These are phyloP conservation scores for Sclerotinia spermophila DNA, from an alignment of 2,329 filamentous ascomycete genomes.

Conservation along the genomic window DNA sequence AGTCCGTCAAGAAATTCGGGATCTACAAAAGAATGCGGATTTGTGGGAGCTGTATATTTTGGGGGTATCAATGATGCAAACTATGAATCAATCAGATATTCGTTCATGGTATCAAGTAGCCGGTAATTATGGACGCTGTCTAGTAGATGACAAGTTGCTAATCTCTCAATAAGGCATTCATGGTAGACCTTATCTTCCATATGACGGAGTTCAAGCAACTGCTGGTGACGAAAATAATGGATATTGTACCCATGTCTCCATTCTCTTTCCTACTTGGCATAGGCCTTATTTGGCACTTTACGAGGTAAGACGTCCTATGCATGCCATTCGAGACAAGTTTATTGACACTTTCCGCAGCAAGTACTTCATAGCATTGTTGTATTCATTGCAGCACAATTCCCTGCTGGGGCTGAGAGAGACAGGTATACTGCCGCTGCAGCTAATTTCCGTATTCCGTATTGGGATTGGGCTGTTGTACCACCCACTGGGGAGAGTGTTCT, in stretches of 20 bases:
- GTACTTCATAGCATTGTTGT: conserved; percentile 46
- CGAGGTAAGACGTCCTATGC: conserved; percentile 43
- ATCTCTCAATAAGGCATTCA: conserved; percentile 29
- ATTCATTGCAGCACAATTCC: conserved; percentile 42
- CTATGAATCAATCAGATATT: conserved; percentile 26
- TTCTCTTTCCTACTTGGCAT: conserved; percentile 47
- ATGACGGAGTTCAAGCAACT: conserved; percentile 26
- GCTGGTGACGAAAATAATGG: conserved; percentile 26
- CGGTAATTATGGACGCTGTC: conserved; percentile 21
- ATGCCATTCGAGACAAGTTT: background rate
- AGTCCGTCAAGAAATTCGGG: conserved; percentile 30
- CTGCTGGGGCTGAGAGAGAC: conserved; percentile 32
- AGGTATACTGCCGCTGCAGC: conserved; percentile 44
- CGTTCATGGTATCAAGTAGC: conserved; percentile 33
- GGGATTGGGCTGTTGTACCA: conserved; percentile 48
- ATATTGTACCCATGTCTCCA: conserved; percentile 34
- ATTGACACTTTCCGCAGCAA: conserved; percentile 44
- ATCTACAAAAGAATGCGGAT: conserved; percentile 27
- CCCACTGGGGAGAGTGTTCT: conserved; percentile 47
- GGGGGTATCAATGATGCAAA: conserved; percentile 30
- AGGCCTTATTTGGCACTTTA: conserved; percentile 52
- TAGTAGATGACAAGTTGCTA: background rate
- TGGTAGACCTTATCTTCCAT: conserved; percentile 31
- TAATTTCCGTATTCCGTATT: conserved; percentile 45
- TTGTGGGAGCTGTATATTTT: conserved; percentile 34